Percentiles rank a stretch among this genome's conserved stretches.
Evolutionary conservation across 2,329 filamentous ascomycete genomes (phyloP).

Genomic region (Cordyceps javanica): DNA sequence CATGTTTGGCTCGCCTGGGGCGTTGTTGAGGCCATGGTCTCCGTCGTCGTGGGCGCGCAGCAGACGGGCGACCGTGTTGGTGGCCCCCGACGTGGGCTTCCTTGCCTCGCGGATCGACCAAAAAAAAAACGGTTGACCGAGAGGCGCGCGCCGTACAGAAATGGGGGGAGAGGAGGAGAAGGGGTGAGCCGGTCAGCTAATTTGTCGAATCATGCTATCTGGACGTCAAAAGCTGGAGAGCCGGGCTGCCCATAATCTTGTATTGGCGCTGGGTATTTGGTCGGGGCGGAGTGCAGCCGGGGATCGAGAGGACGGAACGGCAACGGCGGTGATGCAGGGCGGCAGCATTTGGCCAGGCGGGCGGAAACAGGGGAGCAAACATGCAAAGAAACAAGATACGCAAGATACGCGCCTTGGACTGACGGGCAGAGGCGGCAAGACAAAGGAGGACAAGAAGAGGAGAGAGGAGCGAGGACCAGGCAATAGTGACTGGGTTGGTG

Average conservation of each 20-base stretch:
- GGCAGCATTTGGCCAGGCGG: slow-evolving; percentile 1
- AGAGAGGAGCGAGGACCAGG: slow-evolving; percentile 15
- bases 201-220: slow-evolving; percentile 30
- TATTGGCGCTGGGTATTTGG: slow-evolving; percentile 18
- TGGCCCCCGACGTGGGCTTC: not conserved
- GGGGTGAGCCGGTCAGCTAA: slow-evolving; percentile 18
- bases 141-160: slow-evolving; percentile 10
- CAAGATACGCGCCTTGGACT: not conserved
- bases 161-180: not conserved
- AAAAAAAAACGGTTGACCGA: not conserved
- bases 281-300: slow-evolving; percentile 18
- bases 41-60: not conserved
- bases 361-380: not conserved
- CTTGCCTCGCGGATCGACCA: not conserved
- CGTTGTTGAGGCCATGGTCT: slow-evolving; percentile 16
- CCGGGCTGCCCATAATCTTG: slow-evolving; percentile 29
- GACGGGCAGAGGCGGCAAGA: not conserved
- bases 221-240: slow-evolving; percentile 21
- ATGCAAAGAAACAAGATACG: not conserved
- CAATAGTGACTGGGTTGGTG: not conserved
- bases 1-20: slow-evolving; percentile 31
- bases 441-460: slow-evolving; percentile 11
- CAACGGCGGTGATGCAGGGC: slow-evolving; percentile 18
- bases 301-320: slow-evolving; percentile 31
- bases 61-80: not conserved